Evolutionary conservation across 768 basidiomycete species (phyloP), one percentile per base, ranked within the genome.

Genomic region (Psilocybe subaeruginosa): DNA sequence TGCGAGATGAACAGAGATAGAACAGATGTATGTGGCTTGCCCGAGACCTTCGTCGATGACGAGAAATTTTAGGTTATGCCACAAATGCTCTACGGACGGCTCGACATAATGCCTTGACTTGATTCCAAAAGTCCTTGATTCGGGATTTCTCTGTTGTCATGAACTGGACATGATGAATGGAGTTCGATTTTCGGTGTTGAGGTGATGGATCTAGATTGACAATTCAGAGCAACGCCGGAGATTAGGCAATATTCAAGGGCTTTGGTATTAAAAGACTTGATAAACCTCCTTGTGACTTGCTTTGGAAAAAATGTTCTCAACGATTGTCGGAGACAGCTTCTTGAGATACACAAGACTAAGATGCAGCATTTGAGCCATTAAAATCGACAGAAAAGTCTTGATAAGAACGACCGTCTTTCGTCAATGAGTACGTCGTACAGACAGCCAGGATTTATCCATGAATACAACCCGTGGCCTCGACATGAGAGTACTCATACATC

Each of bases 221-320:
- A 45, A 53, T 23, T 51, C 41, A 54, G 46, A 58, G 43, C 50
- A 27, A 33, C 39, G 51, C 61, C 61, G 61, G 61, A 58, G 61
- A 58, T 62, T 62, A 58, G 27, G 56, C 61, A 62, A 46, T 43
- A 53, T 62, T 54, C 17, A 1, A 16, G 12, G 14, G 30, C 11
- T 51, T 9, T 51, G 50, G 31, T 51, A 9, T 51, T 9, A 30
- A 31, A 12, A 33, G 50, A 29, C 11, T 31, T 29, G 23, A 31
- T 51, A 31, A 37, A 37, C 31, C 30, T 19, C 33, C 31, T 35
- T 37, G 51, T 53, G 5, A 37, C 51, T 23, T 11, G 4, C 14
- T 14, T 43, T 16, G 41, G 14, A 43, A 16, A 16, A 16, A 5
- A 14, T 43, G 14, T 11, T 43, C 14, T 12, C 5, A 14, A 5